phyloP scores from a whole-genome alignment of 73 alveolate species.

The Uronychia binucleata region DNA sequence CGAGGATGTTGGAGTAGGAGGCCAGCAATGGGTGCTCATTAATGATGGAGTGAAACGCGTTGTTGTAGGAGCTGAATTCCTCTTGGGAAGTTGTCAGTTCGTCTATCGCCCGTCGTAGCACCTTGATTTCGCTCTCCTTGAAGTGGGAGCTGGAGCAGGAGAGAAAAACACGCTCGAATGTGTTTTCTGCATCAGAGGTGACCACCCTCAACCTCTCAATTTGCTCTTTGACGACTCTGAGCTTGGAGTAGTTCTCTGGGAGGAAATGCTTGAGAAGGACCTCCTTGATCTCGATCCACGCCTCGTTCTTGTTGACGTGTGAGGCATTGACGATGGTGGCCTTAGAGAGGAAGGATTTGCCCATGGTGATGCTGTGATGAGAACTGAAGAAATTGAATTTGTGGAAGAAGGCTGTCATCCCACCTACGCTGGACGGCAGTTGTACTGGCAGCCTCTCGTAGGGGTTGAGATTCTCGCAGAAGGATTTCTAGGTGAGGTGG shows the following conservation, averaged over 20 bases:
- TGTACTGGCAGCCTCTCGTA: not conserved
- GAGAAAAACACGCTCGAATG: not conserved
- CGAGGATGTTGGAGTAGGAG: conserved; percentile 55
- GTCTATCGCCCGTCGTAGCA: not conserved
- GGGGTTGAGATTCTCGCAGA: not conserved
- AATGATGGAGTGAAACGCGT: conserved; percentile 60
- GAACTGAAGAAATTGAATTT: conserved; percentile 32
- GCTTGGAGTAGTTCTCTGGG: conserved; percentile 64
- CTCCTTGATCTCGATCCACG: conserved; percentile 73
- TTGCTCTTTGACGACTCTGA: conserved; percentile 5
- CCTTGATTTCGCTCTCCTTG: conserved; percentile 15
- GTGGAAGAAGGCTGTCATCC: not conserved
- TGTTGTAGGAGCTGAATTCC: conserved; percentile 45
- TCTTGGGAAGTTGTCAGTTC: conserved; percentile 35
- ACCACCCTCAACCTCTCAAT: conserved; percentile 11
- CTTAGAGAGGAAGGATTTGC: conserved; percentile 16
- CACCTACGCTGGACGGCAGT: not conserved
- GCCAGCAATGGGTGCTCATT: conserved; percentile 71
- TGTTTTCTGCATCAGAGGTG: not conserved
- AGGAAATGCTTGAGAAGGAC: conserved; percentile 59
- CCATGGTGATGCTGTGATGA: conserved; percentile 17
- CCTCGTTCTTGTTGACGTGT: conserved; percentile 63
- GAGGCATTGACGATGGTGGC: conserved; percentile 51
- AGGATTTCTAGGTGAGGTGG: conserved; percentile 15
- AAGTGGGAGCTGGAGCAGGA: not conserved